Percentiles rank a stretch among this genome's conserved stretches.
Evolutionary conservation across 2,329 filamentous ascomycete species (phyloP).

Genomic region (Pyrenochaeta sp.): DNA sequence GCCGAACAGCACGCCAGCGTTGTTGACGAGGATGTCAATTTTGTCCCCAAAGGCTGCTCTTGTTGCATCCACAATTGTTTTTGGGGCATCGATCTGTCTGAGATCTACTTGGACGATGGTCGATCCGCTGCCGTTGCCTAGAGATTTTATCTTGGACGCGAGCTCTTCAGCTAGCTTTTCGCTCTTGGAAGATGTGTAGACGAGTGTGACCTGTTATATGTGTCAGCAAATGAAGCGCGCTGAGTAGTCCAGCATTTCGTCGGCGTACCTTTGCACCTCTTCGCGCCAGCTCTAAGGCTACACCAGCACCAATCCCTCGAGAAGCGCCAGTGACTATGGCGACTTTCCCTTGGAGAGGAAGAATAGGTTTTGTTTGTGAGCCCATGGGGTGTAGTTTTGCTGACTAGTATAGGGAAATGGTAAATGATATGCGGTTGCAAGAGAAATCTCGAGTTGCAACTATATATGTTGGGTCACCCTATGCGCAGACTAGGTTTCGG

Average conservation of each 20-base stretch:
- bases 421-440: neutral
- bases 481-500: no score
- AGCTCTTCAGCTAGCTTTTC: constrained; percentile 43
- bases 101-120: constrained; percentile 54
- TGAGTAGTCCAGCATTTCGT: neutral
- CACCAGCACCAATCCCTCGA: constrained; percentile 59
- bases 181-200: constrained; percentile 54
- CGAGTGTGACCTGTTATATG: constrained; percentile 51
- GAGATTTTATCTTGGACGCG: constrained; percentile 44
- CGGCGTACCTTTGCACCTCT: constrained; percentile 53
- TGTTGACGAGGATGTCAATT: constrained; percentile 57
- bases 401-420: neutral
- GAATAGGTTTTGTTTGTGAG: constrained; percentile 9
- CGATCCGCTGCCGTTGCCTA: constrained; percentile 48
- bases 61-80: constrained; percentile 50
- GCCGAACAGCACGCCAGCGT: constrained; percentile 46
- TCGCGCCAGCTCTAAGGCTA: constrained; percentile 59
- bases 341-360: constrained; percentile 44
- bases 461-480: neutral
- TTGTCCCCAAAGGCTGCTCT: constrained; percentile 48
- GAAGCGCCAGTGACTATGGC: constrained; percentile 61
- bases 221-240: constrained; percentile 8
- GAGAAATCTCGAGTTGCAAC: neutral
- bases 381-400: constrained; percentile 20
- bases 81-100: constrained; percentile 41